phyloP scores from a whole-genome alignment of 495 filamentous ascomycete species.

The Aspergillus bridgeri region DNA sequence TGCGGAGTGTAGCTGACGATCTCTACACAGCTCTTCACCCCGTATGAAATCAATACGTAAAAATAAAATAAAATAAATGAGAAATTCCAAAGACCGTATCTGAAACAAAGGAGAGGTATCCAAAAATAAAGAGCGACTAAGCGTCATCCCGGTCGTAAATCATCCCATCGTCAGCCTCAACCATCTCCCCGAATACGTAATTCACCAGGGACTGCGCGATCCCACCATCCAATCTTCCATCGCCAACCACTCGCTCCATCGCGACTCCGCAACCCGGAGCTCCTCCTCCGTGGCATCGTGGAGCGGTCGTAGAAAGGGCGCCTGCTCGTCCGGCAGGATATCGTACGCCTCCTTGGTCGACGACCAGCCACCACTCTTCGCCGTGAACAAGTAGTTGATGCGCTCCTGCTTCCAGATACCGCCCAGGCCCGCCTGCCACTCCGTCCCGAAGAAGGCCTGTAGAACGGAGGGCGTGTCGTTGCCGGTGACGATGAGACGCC shows the following conservation, averaged over 20 bases:
- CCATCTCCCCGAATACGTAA: not conserved
- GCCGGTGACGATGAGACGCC: constrained; percentile 85
- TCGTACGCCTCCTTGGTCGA: constrained; percentile 85
- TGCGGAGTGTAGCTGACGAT: too few species aligned
- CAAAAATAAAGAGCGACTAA: constrained; percentile 2
- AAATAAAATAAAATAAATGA: not conserved
- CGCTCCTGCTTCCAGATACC: constrained; percentile 81
- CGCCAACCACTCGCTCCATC: constrained; percentile 83
- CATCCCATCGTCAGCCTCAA: constrained; percentile 2
- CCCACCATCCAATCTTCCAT: constrained; percentile 98
- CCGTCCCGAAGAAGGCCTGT: constrained; percentile 84
- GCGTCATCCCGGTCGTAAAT: constrained; percentile 5
- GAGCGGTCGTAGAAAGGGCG: constrained; percentile 80
- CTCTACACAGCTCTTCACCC: too few species aligned
- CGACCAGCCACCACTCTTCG: constrained; percentile 90
- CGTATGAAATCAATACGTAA: not conserved
- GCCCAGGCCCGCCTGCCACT: constrained; percentile 75
- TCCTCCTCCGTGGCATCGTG: constrained; percentile 70
- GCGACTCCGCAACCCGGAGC: constrained; percentile 73
- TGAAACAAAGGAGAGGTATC: not conserved
- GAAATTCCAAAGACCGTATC: not conserved
- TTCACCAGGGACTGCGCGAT: constrained; percentile 50
- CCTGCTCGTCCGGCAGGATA: constrained; percentile 69
- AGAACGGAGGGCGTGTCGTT: constrained; percentile 75
- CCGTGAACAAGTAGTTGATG: constrained; percentile 88